Evolutionary conservation across 2,329 filamentous ascomycete species (phyloP).

Genomic region (Aspergillus awamori): DNA sequence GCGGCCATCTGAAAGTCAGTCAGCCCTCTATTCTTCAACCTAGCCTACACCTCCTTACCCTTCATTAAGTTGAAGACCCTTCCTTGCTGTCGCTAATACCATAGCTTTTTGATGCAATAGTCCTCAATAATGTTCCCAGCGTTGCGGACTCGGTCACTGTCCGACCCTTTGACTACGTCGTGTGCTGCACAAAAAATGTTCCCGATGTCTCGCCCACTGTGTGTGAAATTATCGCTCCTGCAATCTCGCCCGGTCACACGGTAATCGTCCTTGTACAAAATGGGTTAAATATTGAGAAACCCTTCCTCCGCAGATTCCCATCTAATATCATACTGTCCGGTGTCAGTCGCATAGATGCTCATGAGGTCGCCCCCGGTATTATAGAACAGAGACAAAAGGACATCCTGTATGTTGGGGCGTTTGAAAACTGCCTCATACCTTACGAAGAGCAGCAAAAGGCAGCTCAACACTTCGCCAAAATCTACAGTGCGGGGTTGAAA

Average conservation of each 20-base stretch:
- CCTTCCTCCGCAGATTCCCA: constrained; percentile 54
- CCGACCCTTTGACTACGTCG: constrained; percentile 56
- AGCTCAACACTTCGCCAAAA: constrained; percentile 46
- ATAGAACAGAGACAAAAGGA: constrained; percentile 60
- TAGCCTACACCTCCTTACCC: background rate
- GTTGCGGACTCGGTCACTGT: constrained; percentile 25
- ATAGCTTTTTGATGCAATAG: constrained; percentile 27
- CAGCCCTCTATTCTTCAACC: background rate
- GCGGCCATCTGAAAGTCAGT: constrained; percentile 49
- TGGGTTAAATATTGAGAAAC: constrained; percentile 65
- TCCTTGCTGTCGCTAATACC: too few relatives aligned
- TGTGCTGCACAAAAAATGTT: constrained; percentile 64
- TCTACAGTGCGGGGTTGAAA: constrained; percentile 54
- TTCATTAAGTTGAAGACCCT: too few relatives aligned
- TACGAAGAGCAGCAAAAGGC: constrained; percentile 2
- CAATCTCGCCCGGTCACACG: constrained; percentile 22
- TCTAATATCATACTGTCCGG: constrained; percentile 57
- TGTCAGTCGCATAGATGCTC: constrained; percentile 56
- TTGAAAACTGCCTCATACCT: constrained; percentile 30
- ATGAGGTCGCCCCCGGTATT: constrained; percentile 50
- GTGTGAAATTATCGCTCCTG: constrained; percentile 54
- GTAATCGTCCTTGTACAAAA: constrained; percentile 52
- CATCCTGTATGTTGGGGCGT: constrained; percentile 54
- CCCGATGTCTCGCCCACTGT: constrained; percentile 57
- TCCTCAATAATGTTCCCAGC: constrained; percentile 54